These are phyloP conservation scores for Saturnispora dispora DNA, from an alignment of 805 yeast genomes.

Conservation along the genomic window DNA sequence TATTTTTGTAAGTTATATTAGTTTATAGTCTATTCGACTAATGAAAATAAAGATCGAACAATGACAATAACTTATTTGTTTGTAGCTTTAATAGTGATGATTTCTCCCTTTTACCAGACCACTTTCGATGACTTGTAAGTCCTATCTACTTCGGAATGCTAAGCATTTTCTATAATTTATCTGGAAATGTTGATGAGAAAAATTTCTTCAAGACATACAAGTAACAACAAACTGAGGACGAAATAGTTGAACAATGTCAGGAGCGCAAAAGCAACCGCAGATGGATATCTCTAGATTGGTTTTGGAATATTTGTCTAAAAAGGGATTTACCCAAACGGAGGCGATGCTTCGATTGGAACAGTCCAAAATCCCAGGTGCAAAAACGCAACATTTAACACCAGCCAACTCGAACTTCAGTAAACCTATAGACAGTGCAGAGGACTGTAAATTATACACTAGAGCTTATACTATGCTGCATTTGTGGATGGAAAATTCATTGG, in stretches of 20 bases:
- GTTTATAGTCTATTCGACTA: background rate
- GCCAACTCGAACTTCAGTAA: conserved; percentile 29
- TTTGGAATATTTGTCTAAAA: conserved; percentile 82
- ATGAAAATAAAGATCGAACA: too few relatives aligned
- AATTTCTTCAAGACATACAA: background rate
- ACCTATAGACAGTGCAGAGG: conserved; percentile 33
- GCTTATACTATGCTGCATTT: conserved; percentile 73
- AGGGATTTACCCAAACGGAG: conserved; percentile 91
- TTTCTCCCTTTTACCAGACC: too few relatives aligned
- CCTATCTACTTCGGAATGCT: background rate
- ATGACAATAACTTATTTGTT: too few relatives aligned
- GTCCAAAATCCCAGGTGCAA: conserved; percentile 46
- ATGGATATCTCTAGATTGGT: conserved; percentile 90
- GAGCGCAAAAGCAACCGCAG: conserved; percentile 27
- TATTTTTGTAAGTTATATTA: background rate
- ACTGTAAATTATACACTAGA: conserved; percentile 64
- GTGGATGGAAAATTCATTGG: conserved; percentile 89
- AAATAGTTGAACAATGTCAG: background rate
- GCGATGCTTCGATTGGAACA: conserved; percentile 87
- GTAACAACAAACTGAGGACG: background rate
- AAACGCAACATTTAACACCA: conserved; percentile 42
- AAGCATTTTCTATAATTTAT: background rate
- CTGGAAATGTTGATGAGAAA: background rate
- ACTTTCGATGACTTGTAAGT: background rate
- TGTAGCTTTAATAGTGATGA: too few relatives aligned